Percentiles rank a stretch among this genome's conserved stretches.
phyloP scores from a whole-genome alignment of 208 protist species.

The Acanthamoeba sp. region DNA sequence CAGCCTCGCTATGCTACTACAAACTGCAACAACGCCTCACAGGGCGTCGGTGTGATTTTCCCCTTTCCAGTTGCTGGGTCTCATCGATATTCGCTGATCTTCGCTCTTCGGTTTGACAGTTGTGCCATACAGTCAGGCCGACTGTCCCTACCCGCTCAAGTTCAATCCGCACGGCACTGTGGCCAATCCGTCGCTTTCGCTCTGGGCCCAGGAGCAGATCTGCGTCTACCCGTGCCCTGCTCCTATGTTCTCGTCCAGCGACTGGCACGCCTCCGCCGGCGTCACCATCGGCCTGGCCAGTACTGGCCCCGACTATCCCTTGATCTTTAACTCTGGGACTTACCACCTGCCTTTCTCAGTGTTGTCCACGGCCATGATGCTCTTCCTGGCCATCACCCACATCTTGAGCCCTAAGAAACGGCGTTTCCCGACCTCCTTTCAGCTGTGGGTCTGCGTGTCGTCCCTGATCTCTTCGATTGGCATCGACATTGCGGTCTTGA shows the following conservation, averaged over 20 bases:
- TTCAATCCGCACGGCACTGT: background rate
- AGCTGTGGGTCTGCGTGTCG: conserved; percentile 21
- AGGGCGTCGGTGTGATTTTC: background rate
- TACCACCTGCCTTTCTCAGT: background rate
- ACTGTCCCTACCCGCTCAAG: conserved; percentile 54
- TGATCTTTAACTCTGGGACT: background rate
- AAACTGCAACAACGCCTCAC: conserved; percentile 21
- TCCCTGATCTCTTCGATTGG: background rate
- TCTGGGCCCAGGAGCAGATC: conserved; percentile 17
- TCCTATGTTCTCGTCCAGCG: background rate
- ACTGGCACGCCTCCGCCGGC: conserved; percentile 18
- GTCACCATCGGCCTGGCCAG: background rate
- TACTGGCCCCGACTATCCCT: background rate
- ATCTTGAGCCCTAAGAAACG: background rate
- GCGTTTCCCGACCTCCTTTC: conserved; percentile 8
- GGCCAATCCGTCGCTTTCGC: background rate
- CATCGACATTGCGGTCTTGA: background rate
- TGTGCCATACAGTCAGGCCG: conserved; percentile 7
- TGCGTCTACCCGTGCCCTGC: conserved; percentile 29
- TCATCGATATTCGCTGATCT: background rate
- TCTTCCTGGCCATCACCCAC: conserved; percentile 41
- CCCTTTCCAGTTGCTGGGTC: background rate
- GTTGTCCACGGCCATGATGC: background rate
- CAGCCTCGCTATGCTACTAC: background rate
- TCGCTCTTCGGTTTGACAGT: background rate